A percentile compares a stretch with the other conserved stretches of the same genome.
phyloP scores from a whole-genome alignment of 2,329 filamentous ascomycete species.

The Nemania abortiva region DNA sequence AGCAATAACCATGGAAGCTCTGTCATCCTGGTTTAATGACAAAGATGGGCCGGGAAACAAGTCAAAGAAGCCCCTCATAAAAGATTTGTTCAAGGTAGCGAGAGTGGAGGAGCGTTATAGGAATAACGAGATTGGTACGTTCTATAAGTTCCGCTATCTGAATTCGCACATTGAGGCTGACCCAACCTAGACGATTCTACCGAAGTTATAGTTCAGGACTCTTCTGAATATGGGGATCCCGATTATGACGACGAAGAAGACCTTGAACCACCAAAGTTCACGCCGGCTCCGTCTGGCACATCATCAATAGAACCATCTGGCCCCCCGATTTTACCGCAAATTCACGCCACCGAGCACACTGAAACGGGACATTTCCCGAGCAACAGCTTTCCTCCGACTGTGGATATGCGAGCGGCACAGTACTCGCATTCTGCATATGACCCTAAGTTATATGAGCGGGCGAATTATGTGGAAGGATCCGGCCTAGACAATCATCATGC shows the following conservation, averaged over 20 bases:
- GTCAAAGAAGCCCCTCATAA: conserved; percentile 67
- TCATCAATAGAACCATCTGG: conserved; percentile 17
- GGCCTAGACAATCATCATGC: conserved; percentile 31
- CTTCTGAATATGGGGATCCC: conserved; percentile 4
- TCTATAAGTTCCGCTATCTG: conserved; percentile 22
- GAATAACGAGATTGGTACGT: conserved; percentile 67
- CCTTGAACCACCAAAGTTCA: conserved; percentile 7
- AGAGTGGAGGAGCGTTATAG: conserved; percentile 67
- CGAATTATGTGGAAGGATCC: conserved; percentile 49
- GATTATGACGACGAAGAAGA: conserved; percentile 26
- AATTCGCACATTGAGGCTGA: conserved; percentile 38
- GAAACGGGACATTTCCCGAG: conserved; percentile 22
- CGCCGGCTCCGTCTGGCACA: conserved; percentile 19
- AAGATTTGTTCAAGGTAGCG: conserved; percentile 73
- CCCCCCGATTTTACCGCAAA: conserved; percentile 22
- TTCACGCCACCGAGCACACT: conserved; percentile 17
- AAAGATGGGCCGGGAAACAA: conserved; percentile 65
- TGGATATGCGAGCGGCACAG: conserved; percentile 19
- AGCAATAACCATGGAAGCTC: conserved; percentile 68
- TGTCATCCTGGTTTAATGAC: conserved; percentile 70
- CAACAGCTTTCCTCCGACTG: conserved; percentile 7
- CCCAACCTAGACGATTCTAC: conserved; percentile 55
- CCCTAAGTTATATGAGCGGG: conserved; percentile 57
- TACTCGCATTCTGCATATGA: conserved; percentile 51
- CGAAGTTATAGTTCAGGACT: conserved; percentile 26